Evolutionary conservation across 169 alveolate species (phyloP).

Genomic region (Plasmodium yoelii): DNA sequence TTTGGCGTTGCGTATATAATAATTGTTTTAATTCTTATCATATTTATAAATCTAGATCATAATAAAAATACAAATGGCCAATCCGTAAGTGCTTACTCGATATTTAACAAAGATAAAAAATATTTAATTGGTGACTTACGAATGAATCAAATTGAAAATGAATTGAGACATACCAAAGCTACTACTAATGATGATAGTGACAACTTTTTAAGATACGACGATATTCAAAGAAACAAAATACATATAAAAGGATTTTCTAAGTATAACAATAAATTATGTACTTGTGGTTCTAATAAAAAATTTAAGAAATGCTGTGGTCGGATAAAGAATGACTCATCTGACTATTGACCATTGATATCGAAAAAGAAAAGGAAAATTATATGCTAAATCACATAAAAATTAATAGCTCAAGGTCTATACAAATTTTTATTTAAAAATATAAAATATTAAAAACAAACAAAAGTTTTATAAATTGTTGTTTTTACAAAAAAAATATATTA

Average conservation of each 20-base stretch:
- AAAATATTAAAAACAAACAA: too few relatives aligned
- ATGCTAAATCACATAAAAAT: too few relatives aligned
- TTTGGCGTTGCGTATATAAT: conserved; percentile 56
- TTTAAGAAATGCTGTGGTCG: conserved; percentile 65
- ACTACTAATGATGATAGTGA: conserved; percentile 43
- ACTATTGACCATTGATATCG: not conserved
- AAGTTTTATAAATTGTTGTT: too few relatives aligned
- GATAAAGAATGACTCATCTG: conserved; percentile 34
- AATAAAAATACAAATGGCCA: not conserved
- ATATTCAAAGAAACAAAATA: conserved; percentile 29
- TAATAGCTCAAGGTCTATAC: too few relatives aligned
- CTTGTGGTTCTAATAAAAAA: conserved; percentile 60
- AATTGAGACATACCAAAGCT: conserved; percentile 27
- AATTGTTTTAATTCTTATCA: conserved; percentile 32
- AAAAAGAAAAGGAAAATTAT: too few relatives aligned
- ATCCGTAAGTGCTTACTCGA: conserved; percentile 46
- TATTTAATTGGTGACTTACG: conserved; percentile 57
- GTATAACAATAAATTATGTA: conserved; percentile 59
- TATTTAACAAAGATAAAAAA: conserved; percentile 47
- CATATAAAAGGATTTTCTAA: conserved; percentile 62
- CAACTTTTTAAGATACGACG: conserved; percentile 46
- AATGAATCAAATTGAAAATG: conserved; percentile 67
- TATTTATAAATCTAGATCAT: conserved; percentile 45
- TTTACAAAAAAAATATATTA: too few relatives aligned
- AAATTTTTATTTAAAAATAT: too few relatives aligned